Conservation (phyloP, 176 grass and related monocot genomes). For the Musa beccarii region DNA sequence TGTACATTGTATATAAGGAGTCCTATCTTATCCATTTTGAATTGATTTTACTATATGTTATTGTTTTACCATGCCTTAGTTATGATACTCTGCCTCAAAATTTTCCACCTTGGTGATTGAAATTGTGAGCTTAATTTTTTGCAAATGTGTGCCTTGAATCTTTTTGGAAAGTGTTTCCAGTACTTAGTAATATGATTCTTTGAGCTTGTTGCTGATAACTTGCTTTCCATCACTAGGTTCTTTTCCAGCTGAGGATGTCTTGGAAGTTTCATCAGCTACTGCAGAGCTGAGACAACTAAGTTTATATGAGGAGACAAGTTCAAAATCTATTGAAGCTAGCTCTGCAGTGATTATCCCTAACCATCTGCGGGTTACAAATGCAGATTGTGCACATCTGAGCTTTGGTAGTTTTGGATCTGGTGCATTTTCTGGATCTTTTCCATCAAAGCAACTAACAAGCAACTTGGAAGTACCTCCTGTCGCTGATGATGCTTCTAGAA, state of each 20-base stretch:
- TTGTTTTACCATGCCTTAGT: too few relatives aligned
- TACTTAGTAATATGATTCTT: background rate
- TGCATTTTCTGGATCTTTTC: constrained; percentile 84
- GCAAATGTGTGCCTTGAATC: too few relatives aligned
- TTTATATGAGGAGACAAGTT: constrained; percentile 46
- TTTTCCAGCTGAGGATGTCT: constrained; percentile 45
- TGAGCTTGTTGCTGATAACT: background rate
- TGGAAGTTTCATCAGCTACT: constrained; percentile 38
- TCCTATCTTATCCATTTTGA: too few relatives aligned
- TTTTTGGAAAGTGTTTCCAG: too few relatives aligned
- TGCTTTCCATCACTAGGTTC: constrained; percentile 10
- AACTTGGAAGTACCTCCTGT: constrained; percentile 36
- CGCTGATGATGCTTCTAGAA: constrained; percentile 34
- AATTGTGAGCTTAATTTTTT: too few relatives aligned
- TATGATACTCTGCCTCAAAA: too few relatives aligned
- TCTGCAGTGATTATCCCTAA: constrained; percentile 98
- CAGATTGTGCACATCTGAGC: constrained; percentile 73
- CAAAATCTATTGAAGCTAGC: constrained; percentile 43
- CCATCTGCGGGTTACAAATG: constrained; percentile 81
- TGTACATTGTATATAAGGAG: background rate
- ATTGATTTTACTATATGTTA: too few relatives aligned
- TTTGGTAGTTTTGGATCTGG: constrained; percentile 96
- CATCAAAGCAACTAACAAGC: constrained; percentile 35
- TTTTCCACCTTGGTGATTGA: too few relatives aligned
- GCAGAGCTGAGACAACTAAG: constrained; percentile 62